These are phyloP conservation scores for Arabidopsis arenosa DNA, from an alignment of 345 rosid genomes.

Conservation along the genomic window DNA sequence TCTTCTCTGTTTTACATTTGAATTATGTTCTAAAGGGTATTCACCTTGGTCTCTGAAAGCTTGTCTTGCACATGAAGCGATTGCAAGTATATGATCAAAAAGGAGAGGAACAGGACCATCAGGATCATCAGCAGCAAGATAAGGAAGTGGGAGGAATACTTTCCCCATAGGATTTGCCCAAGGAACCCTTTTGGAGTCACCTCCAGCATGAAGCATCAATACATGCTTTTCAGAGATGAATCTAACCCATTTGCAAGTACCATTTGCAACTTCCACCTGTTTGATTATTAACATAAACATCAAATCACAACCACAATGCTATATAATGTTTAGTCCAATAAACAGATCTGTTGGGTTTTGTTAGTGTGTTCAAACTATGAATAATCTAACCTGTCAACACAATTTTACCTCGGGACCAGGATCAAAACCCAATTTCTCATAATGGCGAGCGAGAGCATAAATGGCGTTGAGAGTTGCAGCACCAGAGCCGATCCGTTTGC, in stretches of 20 bases:
- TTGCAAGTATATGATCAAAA: conserved; percentile 95
- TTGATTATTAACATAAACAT: conserved; percentile 40
- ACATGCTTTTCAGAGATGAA: conserved; percentile 74
- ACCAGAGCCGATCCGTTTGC: conserved; percentile 94
- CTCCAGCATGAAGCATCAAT: conserved; percentile 97
- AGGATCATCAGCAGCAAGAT: conserved; percentile 89
- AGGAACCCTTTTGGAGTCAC: conserved; percentile 97
- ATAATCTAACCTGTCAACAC: neutral
- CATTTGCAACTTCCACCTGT: conserved; percentile 57
- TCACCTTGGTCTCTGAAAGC: conserved; percentile 77
- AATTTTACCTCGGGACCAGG: conserved; percentile 49
- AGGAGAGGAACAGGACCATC: conserved; percentile 95
- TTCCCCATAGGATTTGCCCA: conserved; percentile 99
- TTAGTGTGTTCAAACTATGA: neutral
- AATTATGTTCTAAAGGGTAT: neutral
- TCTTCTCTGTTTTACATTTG: neutral
- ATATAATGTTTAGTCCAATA: conserved; percentile 12
- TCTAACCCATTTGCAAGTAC: conserved; percentile 47
- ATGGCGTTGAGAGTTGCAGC: conserved; percentile 97
- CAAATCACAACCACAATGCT: conserved; percentile 2
- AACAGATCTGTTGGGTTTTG: conserved; percentile 29
- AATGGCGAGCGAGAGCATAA: conserved; percentile 67
- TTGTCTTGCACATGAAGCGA: conserved; percentile 90
- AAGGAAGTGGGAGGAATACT: conserved; percentile 94
- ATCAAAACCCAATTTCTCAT: conserved; percentile 45